Conservation (phyloP, 2,329 filamentous ascomycete species). For the Diaporthe citrichinensis region DNA sequence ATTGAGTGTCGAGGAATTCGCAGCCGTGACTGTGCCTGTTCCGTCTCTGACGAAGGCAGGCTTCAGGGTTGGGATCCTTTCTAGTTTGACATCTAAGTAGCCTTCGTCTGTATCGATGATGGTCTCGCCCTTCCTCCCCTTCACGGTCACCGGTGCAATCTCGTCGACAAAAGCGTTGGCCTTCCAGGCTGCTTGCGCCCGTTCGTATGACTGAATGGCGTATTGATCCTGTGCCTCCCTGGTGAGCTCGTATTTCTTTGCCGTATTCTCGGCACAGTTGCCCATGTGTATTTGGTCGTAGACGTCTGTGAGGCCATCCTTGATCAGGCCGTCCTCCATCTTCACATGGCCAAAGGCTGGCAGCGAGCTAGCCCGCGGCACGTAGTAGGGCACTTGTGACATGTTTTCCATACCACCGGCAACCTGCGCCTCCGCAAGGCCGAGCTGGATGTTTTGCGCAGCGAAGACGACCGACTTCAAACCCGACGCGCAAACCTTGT, state of each 20-base stretch:
- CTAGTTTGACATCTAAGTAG: conserved; percentile 86
- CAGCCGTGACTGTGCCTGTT: conserved; percentile 91
- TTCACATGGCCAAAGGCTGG: conserved; percentile 90
- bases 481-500: conserved; percentile 98
- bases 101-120: conserved; percentile 89
- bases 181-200: conserved; percentile 92
- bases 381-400: conserved; percentile 92
- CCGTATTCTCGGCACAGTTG: conserved; percentile 94
- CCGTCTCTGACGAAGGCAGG: conserved; percentile 91
- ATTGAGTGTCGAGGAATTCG: conserved; percentile 94
- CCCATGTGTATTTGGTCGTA: conserved; percentile 99
- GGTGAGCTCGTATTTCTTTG: conserved; percentile 85
- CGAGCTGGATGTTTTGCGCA: conserved; percentile 94
- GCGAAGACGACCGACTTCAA: conserved; percentile 93
- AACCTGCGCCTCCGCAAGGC: conserved; percentile 87
- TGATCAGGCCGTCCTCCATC: conserved; percentile 92
- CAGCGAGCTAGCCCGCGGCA: conserved; percentile 84
- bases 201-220: conserved; percentile 89
- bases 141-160: conserved; percentile 88
- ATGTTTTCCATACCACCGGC: conserved; percentile 99
- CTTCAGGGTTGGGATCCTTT: conserved; percentile 89
- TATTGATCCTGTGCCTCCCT: conserved; percentile 92
- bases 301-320: conserved; percentile 95
- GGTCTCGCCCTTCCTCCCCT: conserved; percentile 85
- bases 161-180: conserved; percentile 88